Evolutionary conservation across 78 protist species (phyloP).

Genomic region (slime mould (Dictyostelium discoideum)): DNA sequence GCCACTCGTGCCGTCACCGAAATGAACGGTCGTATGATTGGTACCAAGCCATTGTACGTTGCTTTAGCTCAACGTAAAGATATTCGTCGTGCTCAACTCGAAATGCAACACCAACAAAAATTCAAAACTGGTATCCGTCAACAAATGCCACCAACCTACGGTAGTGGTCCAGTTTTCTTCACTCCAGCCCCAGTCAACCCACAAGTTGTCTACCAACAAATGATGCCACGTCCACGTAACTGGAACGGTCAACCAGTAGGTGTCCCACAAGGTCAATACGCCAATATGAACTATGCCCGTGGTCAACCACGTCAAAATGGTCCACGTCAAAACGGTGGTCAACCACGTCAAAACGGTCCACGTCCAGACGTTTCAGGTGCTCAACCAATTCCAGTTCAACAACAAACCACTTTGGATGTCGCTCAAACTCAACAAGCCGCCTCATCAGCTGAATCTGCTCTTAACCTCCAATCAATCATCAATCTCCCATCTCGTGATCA

Average conservation of each 20-base stretch:
- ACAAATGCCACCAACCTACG: slow-evolving; percentile 49
- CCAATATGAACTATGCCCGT: slow-evolving; percentile 33
- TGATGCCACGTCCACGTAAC: slow-evolving; percentile 75
- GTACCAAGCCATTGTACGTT: slow-evolving; percentile 96
- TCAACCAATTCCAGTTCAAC: slow-evolving; percentile 26
- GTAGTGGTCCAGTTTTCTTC: slow-evolving; percentile 57
- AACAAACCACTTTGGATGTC: background rate
- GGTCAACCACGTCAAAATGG: slow-evolving; percentile 39
- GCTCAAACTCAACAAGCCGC: slow-evolving; percentile 10
- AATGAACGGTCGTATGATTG: slow-evolving; percentile 96
- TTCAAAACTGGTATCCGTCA: slow-evolving; percentile 41
- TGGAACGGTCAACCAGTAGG: slow-evolving; percentile 59
- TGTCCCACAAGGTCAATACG: slow-evolving; percentile 58
- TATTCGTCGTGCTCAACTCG: slow-evolving; percentile 91
- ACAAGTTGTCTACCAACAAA: slow-evolving; percentile 77
- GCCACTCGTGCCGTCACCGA: slow-evolving; percentile 96
- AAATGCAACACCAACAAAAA: slow-evolving; percentile 83
- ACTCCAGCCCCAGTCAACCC: slow-evolving; percentile 62
- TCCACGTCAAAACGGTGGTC: slow-evolving; percentile 35
- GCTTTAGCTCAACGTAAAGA: slow-evolving; percentile 96
- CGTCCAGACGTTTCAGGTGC: background rate
- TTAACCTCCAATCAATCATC: slow-evolving; percentile 30
- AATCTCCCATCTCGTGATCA: slow-evolving; percentile 62
- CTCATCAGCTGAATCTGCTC: slow-evolving; percentile 26
- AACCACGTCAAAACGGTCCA: slow-evolving; percentile 60